Percentiles rank a stretch among this genome's conserved stretches.
phyloP scores from a whole-genome alignment of 495 filamentous ascomycete species.

The Aspergillus panamensis region DNA sequence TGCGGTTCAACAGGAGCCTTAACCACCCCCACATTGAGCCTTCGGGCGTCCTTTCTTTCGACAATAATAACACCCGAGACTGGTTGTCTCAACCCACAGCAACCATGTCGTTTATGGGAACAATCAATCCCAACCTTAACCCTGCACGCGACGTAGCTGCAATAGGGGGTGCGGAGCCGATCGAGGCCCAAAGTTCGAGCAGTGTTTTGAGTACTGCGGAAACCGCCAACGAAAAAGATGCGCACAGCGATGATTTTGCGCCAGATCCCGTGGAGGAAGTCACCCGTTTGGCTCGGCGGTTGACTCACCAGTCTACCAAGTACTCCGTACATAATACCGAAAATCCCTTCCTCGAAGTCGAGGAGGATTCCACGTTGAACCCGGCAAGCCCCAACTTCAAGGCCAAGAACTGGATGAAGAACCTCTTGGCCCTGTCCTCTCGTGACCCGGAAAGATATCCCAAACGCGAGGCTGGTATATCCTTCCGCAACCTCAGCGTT shows the following conservation, averaged over 20 bases:
- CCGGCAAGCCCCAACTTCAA: slow-evolving; percentile 47
- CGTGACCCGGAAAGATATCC: slow-evolving; percentile 49
- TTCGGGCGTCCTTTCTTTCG: slow-evolving; percentile 10
- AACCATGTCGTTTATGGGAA: slow-evolving; percentile 42
- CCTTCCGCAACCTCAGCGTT: slow-evolving; percentile 63
- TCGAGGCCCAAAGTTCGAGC: slow-evolving; percentile 19
- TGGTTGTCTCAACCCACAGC: slow-evolving; percentile 18
- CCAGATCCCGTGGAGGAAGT: slow-evolving; percentile 37
- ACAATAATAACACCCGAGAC: slow-evolving; percentile 13
- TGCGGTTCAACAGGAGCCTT: too few relatives aligned
- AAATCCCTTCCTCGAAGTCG: slow-evolving; percentile 44
- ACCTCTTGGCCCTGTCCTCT: slow-evolving; percentile 45
- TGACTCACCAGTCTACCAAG: slow-evolving; percentile 46
- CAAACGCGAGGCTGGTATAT: slow-evolving; percentile 42
- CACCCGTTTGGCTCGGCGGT: slow-evolving; percentile 42
- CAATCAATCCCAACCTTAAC: slow-evolving; percentile 34
- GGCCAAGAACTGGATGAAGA: slow-evolving; percentile 51
- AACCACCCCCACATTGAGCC: slow-evolving; percentile 9
- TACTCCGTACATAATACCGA: slow-evolving; percentile 33
- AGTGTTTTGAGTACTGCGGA: slow-evolving; percentile 33
- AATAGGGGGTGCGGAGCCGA: slow-evolving; percentile 7
- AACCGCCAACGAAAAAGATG: slow-evolving; percentile 29
- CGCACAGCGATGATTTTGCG: slow-evolving; percentile 24
- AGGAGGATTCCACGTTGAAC: slow-evolving; percentile 45
- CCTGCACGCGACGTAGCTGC: slow-evolving; percentile 18